These are phyloP conservation scores for Jackrogersella minutella DNA, from an alignment of 495 filamentous ascomycete species.

Conservation along the genomic window DNA sequence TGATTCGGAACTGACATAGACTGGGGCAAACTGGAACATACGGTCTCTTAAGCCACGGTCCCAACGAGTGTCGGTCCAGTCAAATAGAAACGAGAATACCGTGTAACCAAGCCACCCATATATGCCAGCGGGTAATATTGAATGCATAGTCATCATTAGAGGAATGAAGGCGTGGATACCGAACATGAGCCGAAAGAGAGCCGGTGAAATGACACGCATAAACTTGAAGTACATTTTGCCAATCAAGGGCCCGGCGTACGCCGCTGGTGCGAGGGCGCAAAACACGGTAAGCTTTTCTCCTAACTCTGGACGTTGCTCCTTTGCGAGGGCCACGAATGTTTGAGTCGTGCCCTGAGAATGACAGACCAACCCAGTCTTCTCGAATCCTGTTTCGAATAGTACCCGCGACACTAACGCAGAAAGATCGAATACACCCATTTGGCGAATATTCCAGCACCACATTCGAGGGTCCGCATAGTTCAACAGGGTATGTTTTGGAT, in stretches of 20 bases:
- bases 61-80: conserved; percentile 89
- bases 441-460: conserved; percentile 97
- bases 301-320: conserved; percentile 90
- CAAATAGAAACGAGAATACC: conserved; percentile 90
- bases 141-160: conserved; percentile 89
- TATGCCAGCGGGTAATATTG: conserved; percentile 65
- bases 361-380: conserved; percentile 81
- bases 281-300: conserved; percentile 88
- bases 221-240: conserved; percentile 91
- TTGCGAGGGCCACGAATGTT: conserved; percentile 87
- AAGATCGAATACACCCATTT: conserved; percentile 94
- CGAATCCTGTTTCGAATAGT: conserved; percentile 81
- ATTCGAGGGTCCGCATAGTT: conserved; percentile 82
- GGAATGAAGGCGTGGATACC: conserved; percentile 96
- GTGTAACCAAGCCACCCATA: conserved; percentile 90
- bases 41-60: conserved; percentile 80
- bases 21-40: conserved; percentile 91
- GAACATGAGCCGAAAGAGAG: conserved; percentile 81
- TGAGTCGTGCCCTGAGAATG: conserved; percentile 95
- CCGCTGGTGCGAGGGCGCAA: conserved; percentile 90
- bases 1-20: conserved; percentile 87
- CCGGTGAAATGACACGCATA: conserved; percentile 80
- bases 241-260: conserved; percentile 87
- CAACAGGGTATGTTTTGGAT: conserved; percentile 76
- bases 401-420: conserved; percentile 86